Evolutionary conservation across 108 stramenopile genomes (phyloP).

Genomic region (Fragilaria radians): DNA sequence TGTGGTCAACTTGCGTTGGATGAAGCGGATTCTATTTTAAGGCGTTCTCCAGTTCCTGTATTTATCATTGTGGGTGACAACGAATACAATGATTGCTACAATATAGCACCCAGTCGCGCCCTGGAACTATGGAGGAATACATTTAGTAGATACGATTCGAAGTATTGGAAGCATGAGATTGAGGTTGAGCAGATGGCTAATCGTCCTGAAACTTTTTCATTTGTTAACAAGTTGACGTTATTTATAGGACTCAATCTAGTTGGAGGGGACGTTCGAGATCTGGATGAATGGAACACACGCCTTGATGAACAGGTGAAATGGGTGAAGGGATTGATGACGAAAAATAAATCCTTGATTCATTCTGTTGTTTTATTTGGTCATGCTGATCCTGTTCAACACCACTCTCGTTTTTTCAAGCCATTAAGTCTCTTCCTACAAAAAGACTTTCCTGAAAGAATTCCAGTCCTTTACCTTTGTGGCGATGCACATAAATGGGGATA

Average conservation of each 20-base stretch:
- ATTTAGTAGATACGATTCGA: conserved; percentile 11
- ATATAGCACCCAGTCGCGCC: background rate
- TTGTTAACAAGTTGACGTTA: conserved; percentile 28
- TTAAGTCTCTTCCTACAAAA: conserved; percentile 5
- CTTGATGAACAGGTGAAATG: conserved; percentile 7
- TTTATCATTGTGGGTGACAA: conserved; percentile 55
- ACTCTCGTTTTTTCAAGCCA: conserved; percentile 16
- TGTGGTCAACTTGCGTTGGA: conserved; percentile 44
- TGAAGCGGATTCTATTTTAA: conserved; percentile 35
- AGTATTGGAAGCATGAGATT: conserved; percentile 18
- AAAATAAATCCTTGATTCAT: background rate
- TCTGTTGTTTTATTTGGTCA: conserved; percentile 30
- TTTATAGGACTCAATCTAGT: conserved; percentile 28
- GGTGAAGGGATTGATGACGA: conserved; percentile 1
- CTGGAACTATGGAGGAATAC: conserved; percentile 4
- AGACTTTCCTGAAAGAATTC: conserved; percentile 14
- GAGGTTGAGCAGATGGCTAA: background rate
- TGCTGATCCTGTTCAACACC: conserved; percentile 8
- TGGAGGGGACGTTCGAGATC: conserved; percentile 9
- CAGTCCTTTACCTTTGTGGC: conserved; percentile 24
- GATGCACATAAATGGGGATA: conserved; percentile 13
- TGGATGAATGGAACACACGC: conserved; percentile 13
- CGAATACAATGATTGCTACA: conserved; percentile 45
- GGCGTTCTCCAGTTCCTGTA: conserved; percentile 46
- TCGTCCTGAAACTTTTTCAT: conserved; percentile 17